Base-by-base conservation (phyloP, 2,329 filamentous ascomycete genomes). In the Salinomyces thailandicus region DNA sequence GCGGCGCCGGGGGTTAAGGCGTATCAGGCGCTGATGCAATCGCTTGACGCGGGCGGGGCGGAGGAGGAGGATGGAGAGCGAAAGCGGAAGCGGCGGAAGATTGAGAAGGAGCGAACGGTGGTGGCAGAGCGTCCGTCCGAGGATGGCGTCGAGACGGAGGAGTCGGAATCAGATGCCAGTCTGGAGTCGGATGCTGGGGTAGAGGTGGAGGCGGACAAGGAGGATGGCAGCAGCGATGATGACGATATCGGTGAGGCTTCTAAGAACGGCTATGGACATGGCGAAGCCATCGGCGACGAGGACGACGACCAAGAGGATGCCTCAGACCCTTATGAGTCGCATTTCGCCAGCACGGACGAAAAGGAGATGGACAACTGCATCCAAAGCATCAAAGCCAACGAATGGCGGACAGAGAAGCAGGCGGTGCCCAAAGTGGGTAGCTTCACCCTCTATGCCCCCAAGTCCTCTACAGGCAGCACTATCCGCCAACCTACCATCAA, bases 281-380 rank as follows among this genome's bases (percentile, higher is more conserved):
- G 68, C 33, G n/a, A n/a, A n/a, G 71, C 73, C 29, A 67, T 72
- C 11, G 67, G 71, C 9, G 17, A 14, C 32, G 67, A 75, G 44
- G 57, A 64, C 18, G 42, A 38, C n/a, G 38, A 40, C 12, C 38
- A 48, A 17, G 38, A 41, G 8, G 56, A 52, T 28, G 26, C 37
- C 5, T 62, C 62, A 4, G 83, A 93, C 57, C 81, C 85, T 0
- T 95, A 93, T 52, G 81, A 91, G 45, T 62, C 67, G 5, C 89
- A 95, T 60, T 93, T 93, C 55, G 74, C 76, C 20, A 69, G 69
- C 28, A 75, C 78, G 0, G 72, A 87, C 31, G 73, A 81, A 33
- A 67, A 70, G 5, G 60, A 71, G 28, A 62, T 85, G 5, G 62
- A 69, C 2, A 62, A 63, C 47, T 72, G 61, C 22, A 52, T 74